Conservation (phyloP, 805 yeast species). For the Kuraishia capsulata region DNA sequence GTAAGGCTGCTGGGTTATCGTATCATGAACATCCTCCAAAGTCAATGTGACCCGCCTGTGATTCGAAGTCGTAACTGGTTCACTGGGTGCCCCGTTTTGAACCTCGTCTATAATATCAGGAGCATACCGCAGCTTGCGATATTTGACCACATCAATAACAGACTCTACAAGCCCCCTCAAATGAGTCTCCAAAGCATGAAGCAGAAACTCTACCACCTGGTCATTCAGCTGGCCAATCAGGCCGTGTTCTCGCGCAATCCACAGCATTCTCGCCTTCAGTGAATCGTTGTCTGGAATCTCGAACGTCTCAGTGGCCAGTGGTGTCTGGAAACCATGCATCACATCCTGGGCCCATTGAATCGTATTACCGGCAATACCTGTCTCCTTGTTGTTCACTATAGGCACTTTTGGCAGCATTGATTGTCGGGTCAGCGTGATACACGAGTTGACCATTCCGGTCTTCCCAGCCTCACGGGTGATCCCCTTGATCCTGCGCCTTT, state of each 20-base stretch:
- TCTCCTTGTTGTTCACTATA: conserved; percentile 42
- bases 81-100: not conserved
- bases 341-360: conserved; percentile 91
- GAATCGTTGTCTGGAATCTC: conserved; percentile 77
- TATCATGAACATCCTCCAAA: conserved; percentile 58
- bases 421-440: conserved; percentile 61
- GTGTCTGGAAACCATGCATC: conserved; percentile 74
- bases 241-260: conserved; percentile 86
- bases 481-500: conserved; percentile 74
- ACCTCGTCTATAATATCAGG: conserved; percentile 20
- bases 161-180: conserved; percentile 66
- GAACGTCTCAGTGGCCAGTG: conserved; percentile 65
- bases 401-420: conserved; percentile 81
- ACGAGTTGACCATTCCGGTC: conserved; percentile 61
- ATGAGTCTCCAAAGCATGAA: conserved; percentile 77
- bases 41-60: conserved; percentile 32
- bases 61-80: not conserved
- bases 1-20: conserved; percentile 57
- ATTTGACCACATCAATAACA: conserved; percentile 63
- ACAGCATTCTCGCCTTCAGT: conserved; percentile 60
- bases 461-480: conserved; percentile 81
- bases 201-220: conserved; percentile 68
- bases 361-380: conserved; percentile 32
- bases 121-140: conserved; percentile 39
- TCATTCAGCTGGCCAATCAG: conserved; percentile 70